Evolutionary conservation across 768 basidiomycete genomes (phyloP), one percentile per base, ranked within the genome.

Genomic region (Lactifluus pinguis): DNA sequence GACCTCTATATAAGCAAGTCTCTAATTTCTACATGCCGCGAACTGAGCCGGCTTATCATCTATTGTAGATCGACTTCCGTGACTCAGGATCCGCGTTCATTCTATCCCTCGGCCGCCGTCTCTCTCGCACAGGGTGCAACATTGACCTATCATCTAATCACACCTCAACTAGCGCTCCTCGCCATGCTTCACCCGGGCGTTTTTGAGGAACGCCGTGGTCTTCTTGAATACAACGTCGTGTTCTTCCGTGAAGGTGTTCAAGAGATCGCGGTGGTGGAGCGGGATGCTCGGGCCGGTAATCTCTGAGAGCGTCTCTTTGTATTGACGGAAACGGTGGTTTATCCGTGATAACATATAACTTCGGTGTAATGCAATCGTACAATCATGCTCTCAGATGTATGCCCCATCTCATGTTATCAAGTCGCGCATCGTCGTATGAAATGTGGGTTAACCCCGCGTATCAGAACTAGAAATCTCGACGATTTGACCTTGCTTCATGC

Each of bases 161-260:
- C 88, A 58, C 80, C 81, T 59, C 83, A 81, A 58, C 79, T 89
- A 25, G 85, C 84, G 14, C 75, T 89, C 53, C 74, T 93, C 55
- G 87, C 88, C 3, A 74, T 92, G 54, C 69, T 93, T 17, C 87
- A 87, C 30, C 86, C 88, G 2, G 75, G 78, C 36, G 83, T 89
- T 50, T 91, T 82, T 65, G 86, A 91, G 55, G 78, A 81, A 62
- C 79, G 86, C 57, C 77, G 88, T 17, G 89, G 88, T 21, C 75
- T 92, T 49, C 76, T 94, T 34, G 92, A 94, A 69, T 92, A 87
- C 73, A 94, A 94, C 67, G 86, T 93, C 3, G 85, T 90, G 41
- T 91, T 85, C 72, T 88, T 94, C 70, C 73, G 92, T 67, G 86
- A 85, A 70, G 92, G 92, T 0, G 81, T 91, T 52, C 82, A 87